A percentile compares a stretch with the other conserved stretches of the same genome.
phyloP scores from a whole-genome alignment of 305 asterid genomes.

The Fraxinus baroniana region DNA sequence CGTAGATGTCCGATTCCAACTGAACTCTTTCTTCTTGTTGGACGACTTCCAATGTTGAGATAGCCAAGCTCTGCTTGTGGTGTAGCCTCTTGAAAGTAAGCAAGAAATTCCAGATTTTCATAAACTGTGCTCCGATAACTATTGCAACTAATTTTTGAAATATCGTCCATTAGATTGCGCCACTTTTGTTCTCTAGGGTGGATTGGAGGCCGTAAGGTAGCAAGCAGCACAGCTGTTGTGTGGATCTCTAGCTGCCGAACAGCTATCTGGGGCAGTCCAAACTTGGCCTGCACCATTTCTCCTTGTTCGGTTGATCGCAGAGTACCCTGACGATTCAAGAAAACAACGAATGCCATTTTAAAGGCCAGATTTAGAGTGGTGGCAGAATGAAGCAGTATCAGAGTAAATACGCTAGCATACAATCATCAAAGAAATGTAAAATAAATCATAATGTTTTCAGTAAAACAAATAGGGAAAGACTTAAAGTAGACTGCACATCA shows the following conservation, averaged over 20 bases:
- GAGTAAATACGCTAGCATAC: neutral
- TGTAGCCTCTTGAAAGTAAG: slow-evolving; percentile 94
- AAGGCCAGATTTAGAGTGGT: neutral
- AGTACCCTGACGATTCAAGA: slow-evolving; percentile 62
- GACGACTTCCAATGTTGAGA: slow-evolving; percentile 97
- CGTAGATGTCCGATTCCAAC: slow-evolving; percentile 77
- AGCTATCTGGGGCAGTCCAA: slow-evolving; percentile 89
- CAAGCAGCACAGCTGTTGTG: slow-evolving; percentile 93
- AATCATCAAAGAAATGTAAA: neutral
- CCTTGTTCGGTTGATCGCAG: slow-evolving; percentile 96
- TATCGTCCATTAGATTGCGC: slow-evolving; percentile 91
- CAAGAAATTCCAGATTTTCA: slow-evolving; percentile 79
- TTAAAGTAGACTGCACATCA: neutral
- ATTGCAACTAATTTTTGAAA: slow-evolving; percentile 74
- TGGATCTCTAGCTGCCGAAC: slow-evolving; percentile 91
- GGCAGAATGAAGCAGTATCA: neutral
- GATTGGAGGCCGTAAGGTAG: slow-evolving; percentile 81
- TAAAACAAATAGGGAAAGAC: neutral
- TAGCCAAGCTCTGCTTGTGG: slow-evolving; percentile 94
- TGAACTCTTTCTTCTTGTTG: slow-evolving; percentile 72
- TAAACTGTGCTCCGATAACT: slow-evolving; percentile 76
- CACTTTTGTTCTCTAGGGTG: slow-evolving; percentile 85
- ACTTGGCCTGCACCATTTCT: slow-evolving; percentile 99
- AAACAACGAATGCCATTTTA: neutral
- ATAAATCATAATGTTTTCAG: neutral